Conservation (phyloP, 805 yeast genomes). For the Huiozyma sinensis region DNA sequence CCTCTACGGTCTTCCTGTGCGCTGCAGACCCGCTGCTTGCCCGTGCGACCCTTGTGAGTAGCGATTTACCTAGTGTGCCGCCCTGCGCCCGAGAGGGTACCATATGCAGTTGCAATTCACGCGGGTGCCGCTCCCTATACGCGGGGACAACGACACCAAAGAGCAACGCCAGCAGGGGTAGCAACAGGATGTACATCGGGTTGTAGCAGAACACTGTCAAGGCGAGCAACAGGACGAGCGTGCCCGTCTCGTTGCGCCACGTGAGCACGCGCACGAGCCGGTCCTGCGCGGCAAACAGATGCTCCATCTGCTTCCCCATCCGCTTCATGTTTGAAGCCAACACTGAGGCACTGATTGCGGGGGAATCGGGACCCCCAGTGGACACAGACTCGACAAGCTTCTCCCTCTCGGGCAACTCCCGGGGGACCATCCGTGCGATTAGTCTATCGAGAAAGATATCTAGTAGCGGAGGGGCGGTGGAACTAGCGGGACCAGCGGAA, state of each 20-base stretch:
- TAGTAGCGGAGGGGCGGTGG: no score
- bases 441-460: constrained; percentile 48
- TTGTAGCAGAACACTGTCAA: constrained; percentile 60
- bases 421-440: constrained; percentile 39
- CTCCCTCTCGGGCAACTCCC: constrained; percentile 38
- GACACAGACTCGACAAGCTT: constrained; percentile 12
- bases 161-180: constrained; percentile 50
- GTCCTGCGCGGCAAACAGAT: constrained; percentile 50
- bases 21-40: constrained; percentile 14
- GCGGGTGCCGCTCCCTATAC: constrained; percentile 59
- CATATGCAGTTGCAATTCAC: constrained; percentile 22
- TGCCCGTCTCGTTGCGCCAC: constrained; percentile 69
- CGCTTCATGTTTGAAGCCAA: constrained; percentile 48
- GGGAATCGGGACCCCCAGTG: constrained; percentile 33
- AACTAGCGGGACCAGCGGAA: constrained; percentile 38
- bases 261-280: constrained; percentile 48
- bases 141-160: constrained; percentile 59
- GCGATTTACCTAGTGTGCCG: constrained; percentile 35
- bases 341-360: constrained; percentile 46
- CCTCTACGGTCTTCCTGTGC: not conserved
- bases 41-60: constrained; percentile 30
- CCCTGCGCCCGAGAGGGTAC: no score
- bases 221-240: constrained; percentile 46
- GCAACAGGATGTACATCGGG: constrained; percentile 55
- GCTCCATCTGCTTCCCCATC: constrained; percentile 44